Evolutionary conservation across 2,329 filamentous ascomycete species (phyloP).

Genomic region (Aureobasidium sp.): DNA sequence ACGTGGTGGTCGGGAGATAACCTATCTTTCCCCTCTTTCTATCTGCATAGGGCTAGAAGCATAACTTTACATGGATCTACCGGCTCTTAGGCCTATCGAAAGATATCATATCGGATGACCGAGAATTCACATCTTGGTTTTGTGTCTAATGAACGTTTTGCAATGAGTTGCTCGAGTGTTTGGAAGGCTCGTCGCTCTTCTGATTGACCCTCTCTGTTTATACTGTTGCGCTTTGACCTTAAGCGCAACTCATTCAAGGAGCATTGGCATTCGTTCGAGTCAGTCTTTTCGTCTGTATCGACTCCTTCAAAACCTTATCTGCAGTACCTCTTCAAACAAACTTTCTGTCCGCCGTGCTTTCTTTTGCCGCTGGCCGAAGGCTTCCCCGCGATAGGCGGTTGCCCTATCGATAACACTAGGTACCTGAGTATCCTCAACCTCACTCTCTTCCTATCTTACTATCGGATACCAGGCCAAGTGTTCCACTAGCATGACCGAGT

Average conservation of each 20-base stretch:
- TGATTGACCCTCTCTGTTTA: too few relatives aligned
- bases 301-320: background rate
- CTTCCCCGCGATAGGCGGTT: slow-evolving; percentile 8
- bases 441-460: background rate
- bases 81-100: background rate
- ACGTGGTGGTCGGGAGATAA: background rate
- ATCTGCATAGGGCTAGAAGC: background rate
- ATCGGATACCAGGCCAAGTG: too few relatives aligned
- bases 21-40: slow-evolving; percentile 2
- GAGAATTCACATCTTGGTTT: background rate
- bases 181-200: background rate
- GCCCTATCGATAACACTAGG: slow-evolving; percentile 10
- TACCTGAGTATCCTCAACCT: background rate
- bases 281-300: background rate
- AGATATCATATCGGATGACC: background rate
- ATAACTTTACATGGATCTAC: background rate
- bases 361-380: background rate
- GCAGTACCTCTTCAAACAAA: too few relatives aligned
- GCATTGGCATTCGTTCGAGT: background rate
- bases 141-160: background rate
- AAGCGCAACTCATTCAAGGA: background rate
- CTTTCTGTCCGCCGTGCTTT: background rate
- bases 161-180: background rate
- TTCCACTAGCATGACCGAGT: background rate
- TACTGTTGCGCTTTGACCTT: background rate